Percentiles rank a stretch among this genome's conserved stretches.
phyloP scores from a whole-genome alignment of 2,329 filamentous ascomycete species.

The Xenoacremonium recifei region DNA sequence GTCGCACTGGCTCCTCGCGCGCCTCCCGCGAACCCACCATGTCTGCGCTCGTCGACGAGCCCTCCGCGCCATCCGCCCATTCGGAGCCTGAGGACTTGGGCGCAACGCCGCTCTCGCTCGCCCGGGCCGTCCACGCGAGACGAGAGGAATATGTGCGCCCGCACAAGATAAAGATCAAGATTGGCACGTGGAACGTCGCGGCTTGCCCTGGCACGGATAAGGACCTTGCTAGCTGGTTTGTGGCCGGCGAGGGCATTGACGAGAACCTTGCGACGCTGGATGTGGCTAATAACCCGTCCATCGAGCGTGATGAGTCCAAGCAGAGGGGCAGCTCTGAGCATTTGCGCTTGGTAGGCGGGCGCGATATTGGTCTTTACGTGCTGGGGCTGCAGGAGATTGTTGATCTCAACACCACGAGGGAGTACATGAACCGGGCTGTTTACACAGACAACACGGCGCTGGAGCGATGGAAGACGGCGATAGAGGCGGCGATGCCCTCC shows the following conservation, averaged over 20 bases:
- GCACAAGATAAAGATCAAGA: constrained; percentile 76
- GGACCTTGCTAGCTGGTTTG: constrained; percentile 87
- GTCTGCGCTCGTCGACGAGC: constrained; percentile 25
- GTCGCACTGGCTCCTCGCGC: constrained; percentile 15
- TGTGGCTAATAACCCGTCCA: constrained; percentile 38
- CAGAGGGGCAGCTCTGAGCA: constrained; percentile 30
- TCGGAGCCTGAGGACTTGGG: constrained; percentile 44
- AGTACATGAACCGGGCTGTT: constrained; percentile 65
- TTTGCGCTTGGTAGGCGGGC: constrained; percentile 51
- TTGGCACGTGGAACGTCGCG: constrained; percentile 95
- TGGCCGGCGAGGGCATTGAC: constrained; percentile 70
- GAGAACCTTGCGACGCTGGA: constrained; percentile 58
- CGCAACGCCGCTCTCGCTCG: constrained; percentile 57
- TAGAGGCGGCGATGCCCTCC: constrained; percentile 70
- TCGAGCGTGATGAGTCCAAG: constrained; percentile 31
- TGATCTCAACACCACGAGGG: constrained; percentile 75
- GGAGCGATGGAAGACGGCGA: constrained; percentile 76
- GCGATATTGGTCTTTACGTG: constrained; percentile 84
- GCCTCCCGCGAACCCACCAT: constrained; percentile 19
- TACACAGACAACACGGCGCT: constrained; percentile 72
- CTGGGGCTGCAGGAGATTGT: constrained; percentile 91
- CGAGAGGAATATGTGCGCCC: constrained; percentile 76
- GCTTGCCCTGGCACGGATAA: constrained; percentile 81
- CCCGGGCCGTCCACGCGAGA: constrained; percentile 66
- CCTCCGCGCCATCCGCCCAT: constrained; percentile 31